These are phyloP conservation scores for Salix caprea DNA, from an alignment of 345 rosid genomes.

Conservation along the genomic window DNA sequence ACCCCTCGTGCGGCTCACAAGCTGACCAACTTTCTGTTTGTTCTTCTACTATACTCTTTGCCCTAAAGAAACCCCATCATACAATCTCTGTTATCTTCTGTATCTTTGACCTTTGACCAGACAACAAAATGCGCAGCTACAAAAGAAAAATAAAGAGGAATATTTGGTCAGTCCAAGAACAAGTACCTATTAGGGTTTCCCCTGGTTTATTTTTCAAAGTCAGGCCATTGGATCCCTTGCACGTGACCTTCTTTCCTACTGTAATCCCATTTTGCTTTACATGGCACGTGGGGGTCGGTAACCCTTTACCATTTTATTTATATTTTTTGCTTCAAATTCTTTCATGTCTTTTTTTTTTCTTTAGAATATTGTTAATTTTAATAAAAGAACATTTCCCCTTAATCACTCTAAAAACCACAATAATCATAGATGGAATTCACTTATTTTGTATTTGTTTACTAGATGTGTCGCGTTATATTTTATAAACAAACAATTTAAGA, in stretches of 20 bases:
- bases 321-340: background rate
- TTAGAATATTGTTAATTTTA: background rate
- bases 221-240: slow-evolving; percentile 45
- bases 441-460: background rate
- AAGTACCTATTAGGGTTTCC: background rate
- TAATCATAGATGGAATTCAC: background rate
- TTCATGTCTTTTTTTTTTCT: background rate
- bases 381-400: background rate
- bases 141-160: slow-evolving; percentile 8
- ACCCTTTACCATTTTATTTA: background rate
- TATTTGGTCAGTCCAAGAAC: slow-evolving; percentile 19
- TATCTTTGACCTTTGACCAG: slow-evolving; percentile 55
- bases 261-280: slow-evolving; percentile 24
- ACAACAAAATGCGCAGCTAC: slow-evolving; percentile 1
- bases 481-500: too few relatives aligned
- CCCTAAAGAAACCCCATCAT: background rate
- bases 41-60: slow-evolving; percentile 2
- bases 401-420: too few relatives aligned
- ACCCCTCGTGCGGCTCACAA: slow-evolving; percentile 75
- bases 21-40: slow-evolving; percentile 32
- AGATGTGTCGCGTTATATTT: too few relatives aligned
- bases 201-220: background rate
- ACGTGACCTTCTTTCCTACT: slow-evolving; percentile 37
- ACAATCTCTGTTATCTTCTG: background rate
- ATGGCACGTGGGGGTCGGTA: slow-evolving; percentile 40